Conservation (phyloP, 805 yeast genomes). For the Barnettozyma pratensis region DNA sequence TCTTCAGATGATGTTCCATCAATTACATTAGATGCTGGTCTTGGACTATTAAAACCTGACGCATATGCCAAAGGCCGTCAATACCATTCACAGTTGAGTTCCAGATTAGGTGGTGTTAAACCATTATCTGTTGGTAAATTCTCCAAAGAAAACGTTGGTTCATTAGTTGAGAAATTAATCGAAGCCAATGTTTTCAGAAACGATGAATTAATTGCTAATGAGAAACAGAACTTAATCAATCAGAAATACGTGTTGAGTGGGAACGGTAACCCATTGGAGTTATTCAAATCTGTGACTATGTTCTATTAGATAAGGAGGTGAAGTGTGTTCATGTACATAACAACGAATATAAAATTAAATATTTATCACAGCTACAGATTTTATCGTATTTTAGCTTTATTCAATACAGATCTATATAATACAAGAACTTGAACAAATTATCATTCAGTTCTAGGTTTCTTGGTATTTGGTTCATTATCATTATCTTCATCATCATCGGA, state of each 20-base stretch:
- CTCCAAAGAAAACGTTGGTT: conserved; percentile 37
- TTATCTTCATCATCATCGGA: conserved; percentile 7
- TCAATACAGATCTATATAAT: not conserved
- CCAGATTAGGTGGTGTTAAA: conserved; percentile 34
- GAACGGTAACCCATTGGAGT: conserved; percentile 52
- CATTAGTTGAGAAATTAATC: conserved; percentile 36
- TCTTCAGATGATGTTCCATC: conserved; percentile 48
- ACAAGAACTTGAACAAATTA: not conserved
- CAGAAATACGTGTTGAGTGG: conserved; percentile 55
- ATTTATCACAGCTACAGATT: not conserved
- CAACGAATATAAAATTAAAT: not conserved
- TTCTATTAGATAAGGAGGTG: conserved; percentile 9
- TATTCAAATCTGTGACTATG: conserved; percentile 23
- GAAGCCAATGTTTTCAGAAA: conserved; percentile 36
- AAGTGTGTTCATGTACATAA: conserved; percentile 1
- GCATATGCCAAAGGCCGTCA: conserved; percentile 46
- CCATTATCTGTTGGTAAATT: conserved; percentile 40
- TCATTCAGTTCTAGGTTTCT: conserved; percentile 8
- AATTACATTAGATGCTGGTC: conserved; percentile 55
- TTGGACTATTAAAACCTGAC: conserved; percentile 47
- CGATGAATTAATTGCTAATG: conserved; percentile 28
- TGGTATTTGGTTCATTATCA: conserved; percentile 7
- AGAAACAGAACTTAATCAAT: conserved; percentile 33
- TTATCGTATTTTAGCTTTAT: not conserved
- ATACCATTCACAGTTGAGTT: conserved; percentile 53